Conservation (phyloP, 441 rosid species). For the Hura crepitans region DNA sequence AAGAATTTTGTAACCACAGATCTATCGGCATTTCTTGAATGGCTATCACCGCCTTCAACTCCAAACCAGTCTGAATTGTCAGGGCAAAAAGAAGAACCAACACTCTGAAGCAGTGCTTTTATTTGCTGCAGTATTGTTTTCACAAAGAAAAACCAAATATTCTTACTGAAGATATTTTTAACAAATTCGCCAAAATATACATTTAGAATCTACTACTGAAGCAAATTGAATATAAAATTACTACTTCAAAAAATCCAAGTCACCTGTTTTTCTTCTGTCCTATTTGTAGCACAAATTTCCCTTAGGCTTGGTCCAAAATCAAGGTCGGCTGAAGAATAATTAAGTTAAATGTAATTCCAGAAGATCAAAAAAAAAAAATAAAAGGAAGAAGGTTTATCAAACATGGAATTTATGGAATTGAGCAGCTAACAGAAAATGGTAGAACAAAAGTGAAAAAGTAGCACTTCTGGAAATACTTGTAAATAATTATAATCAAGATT, state of each 20-base stretch:
- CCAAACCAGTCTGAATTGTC: slow-evolving; percentile 74
- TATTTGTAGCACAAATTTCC: slow-evolving; percentile 82
- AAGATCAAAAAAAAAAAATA: slow-evolving; percentile 2
- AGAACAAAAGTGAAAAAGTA: not conserved
- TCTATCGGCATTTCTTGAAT: slow-evolving; percentile 72
- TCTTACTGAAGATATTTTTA: not conserved
- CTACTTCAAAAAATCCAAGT: slow-evolving; percentile 15
- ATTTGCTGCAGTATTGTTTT: slow-evolving; percentile 65
- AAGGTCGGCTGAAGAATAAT: slow-evolving; percentile 53
- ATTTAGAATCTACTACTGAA: slow-evolving; percentile 12
- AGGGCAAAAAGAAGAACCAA: slow-evolving; percentile 80
- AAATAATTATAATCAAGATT: not conserved
- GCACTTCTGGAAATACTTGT: not conserved
- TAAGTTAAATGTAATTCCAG: slow-evolving; percentile 15
- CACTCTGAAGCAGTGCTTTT: slow-evolving; percentile 66
- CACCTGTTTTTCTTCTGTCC: slow-evolving; percentile 93
- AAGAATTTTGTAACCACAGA: slow-evolving; percentile 72
- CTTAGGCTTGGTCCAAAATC: slow-evolving; percentile 79
- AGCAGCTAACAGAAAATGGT: slow-evolving; percentile 1
- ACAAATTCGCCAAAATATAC: not conserved
- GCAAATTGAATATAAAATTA: not conserved
- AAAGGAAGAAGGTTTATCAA: slow-evolving; percentile 7
- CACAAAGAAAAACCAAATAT: slow-evolving; percentile 18
- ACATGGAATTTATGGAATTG: not conserved
- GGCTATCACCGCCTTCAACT: slow-evolving; percentile 43